Conservation (phyloP, 805 yeast species). For the Debaryomyces hansenii region DNA sequence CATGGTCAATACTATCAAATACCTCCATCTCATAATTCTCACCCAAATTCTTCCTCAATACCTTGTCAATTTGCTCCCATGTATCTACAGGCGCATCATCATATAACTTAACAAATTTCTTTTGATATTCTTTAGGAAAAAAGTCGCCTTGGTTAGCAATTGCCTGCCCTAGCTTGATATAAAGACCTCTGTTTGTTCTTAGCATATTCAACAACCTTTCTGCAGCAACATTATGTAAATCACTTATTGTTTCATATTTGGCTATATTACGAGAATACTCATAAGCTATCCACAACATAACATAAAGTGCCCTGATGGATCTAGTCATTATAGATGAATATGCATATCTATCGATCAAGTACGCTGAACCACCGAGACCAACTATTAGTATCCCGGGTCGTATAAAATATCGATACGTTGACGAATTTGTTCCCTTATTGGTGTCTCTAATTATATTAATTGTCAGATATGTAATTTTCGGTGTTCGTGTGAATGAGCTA, state of each 20-base stretch:
- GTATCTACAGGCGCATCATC: slow-evolving; percentile 67
- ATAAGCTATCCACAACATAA: slow-evolving; percentile 50
- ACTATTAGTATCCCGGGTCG: slow-evolving; percentile 2
- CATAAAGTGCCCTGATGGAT: slow-evolving; percentile 50
- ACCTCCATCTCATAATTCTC: slow-evolving; percentile 33
- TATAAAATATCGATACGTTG: not conserved
- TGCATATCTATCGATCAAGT: slow-evolving; percentile 11
- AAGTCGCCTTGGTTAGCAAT: slow-evolving; percentile 72
- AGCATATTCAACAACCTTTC: slow-evolving; percentile 30
- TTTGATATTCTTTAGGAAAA: slow-evolving; percentile 65
- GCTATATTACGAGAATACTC: slow-evolving; percentile 54
- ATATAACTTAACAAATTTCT: slow-evolving; percentile 55
- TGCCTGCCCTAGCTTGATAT: slow-evolving; percentile 77
- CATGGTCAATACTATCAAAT: slow-evolving; percentile 49
- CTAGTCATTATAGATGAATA: slow-evolving; percentile 53
- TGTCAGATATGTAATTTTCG: not conserved
- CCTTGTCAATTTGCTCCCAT: slow-evolving; percentile 47
- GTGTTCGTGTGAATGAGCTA: not conserved
- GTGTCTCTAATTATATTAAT: not conserved
- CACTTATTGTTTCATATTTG: slow-evolving; percentile 38
- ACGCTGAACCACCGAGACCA: slow-evolving; percentile 9
- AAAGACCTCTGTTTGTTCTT: slow-evolving; percentile 45
- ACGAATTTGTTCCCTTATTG: not conserved
- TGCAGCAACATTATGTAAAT: slow-evolving; percentile 61
- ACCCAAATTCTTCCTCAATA: slow-evolving; percentile 44